Evolutionary conservation across 208 protist species (phyloP), one percentile per base, ranked within the genome.

Genomic region (Acanthamoeba royreba): DNA sequence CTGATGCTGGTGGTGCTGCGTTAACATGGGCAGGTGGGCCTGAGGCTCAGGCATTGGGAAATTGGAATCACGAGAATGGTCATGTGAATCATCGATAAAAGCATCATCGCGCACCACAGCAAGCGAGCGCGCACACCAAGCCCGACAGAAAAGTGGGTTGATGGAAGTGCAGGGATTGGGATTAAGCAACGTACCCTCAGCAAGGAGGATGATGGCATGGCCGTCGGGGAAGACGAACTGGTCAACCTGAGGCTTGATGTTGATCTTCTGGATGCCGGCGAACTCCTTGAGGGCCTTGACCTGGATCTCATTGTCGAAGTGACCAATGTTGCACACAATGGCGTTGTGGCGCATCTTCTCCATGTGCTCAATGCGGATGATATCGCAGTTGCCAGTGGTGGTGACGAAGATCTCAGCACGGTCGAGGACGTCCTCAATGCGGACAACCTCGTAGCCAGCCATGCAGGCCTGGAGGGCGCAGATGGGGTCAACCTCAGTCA

Each of bases 261-360:
- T 99, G 88, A 98, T 97, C 93, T 97, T 97, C 93, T 97, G 96
- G 94, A 98, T 98, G 63, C 98, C 98, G 95, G 98, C 97, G 38
- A 92, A 95, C 94, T 98, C 97, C 42, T 97, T 95, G 52, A 99
- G 97, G 96, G 97, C 98, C 53, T 95, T 96, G 81, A 99, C 98
- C 96, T 99, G 98, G 95, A 99, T 99, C 98, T 99, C 99, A 94
- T 99, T 99, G 98, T 99, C 99, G 95, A 99, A 99, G 97, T 99
- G 99, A 94, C 99, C 99, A 97, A 99, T 99, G 98, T 99, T 99
- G 97, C 99, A 99, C 83, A 99, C 98, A 95, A 99, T 99, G 89
- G 98, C 98, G 96, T 99, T 98, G 94, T 99, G 98, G 95, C 98
- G 99, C 99, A 99, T 99, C 89, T 98, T 96, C 28, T 94, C 95